These are phyloP conservation scores for Backusella australiensis DNA, from an alignment of 192 early-diverging fungal genomes.

Conservation along the genomic window DNA sequence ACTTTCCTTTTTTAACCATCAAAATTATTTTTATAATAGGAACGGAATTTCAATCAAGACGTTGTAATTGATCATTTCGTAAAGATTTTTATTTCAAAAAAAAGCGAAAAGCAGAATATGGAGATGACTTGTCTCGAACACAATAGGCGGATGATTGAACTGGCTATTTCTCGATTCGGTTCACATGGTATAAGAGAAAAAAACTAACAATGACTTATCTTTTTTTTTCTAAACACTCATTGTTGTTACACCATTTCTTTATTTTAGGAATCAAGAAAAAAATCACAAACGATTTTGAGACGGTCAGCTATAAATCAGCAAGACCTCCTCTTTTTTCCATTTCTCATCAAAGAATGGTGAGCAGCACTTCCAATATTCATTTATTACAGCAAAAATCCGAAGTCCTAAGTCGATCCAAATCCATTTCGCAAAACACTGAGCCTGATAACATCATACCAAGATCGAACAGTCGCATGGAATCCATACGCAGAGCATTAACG, in stretches of 20 bases:
- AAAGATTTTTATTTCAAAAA: not conserved
- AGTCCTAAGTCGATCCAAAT: not conserved
- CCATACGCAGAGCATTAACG: constrained; percentile 11
- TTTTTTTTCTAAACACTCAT: not conserved
- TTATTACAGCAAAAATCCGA: not conserved
- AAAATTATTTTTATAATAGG: not conserved
- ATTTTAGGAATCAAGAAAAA: not conserved
- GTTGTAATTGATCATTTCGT: constrained; percentile 3
- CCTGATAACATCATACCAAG: not conserved
- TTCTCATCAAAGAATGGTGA: constrained; percentile 1
- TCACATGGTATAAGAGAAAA: constrained; percentile 3
- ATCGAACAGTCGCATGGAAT: constrained; percentile 2
- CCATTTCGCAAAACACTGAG: not conserved
- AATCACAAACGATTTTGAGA: not conserved
- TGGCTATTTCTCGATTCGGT: not conserved
- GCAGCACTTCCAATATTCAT: not conserved
- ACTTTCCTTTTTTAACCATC: not conserved
- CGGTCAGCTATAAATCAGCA: not conserved
- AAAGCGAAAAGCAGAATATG: not conserved
- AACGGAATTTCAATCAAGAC: not conserved
- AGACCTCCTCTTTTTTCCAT: constrained; percentile 7
- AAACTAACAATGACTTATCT: not conserved
- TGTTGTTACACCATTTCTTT: not conserved
- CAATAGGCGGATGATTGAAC: not conserved
- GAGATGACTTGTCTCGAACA: not conserved